These are phyloP conservation scores for Metrosideros polymorpha DNA, from an alignment of 441 rosid species.

Conservation along the genomic window DNA sequence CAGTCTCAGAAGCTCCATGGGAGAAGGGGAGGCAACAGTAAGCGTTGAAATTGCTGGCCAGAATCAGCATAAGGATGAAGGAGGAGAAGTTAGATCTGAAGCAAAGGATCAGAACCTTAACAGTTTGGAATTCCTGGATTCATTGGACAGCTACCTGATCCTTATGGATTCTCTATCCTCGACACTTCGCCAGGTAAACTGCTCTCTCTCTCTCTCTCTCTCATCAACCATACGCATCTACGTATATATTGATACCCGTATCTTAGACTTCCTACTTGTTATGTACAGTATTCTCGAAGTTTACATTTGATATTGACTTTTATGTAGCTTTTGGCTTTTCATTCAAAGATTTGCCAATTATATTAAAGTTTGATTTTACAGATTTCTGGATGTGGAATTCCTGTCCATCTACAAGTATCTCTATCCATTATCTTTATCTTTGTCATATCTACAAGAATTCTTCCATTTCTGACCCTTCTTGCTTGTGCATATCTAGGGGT, in stretches of 20 bases:
- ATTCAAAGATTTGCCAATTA: not conserved
- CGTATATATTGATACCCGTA: not conserved
- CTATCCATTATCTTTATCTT: not conserved
- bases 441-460: not conserved
- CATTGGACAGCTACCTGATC: slow-evolving; percentile 48
- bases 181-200: slow-evolving; percentile 62
- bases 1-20: not conserved
- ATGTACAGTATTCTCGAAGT: not conserved
- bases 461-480: not conserved
- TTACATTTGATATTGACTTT: not conserved
- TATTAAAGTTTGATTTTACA: not conserved
- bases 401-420: not conserved
- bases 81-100: not conserved
- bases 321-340: not conserved
- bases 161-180: slow-evolving; percentile 53
- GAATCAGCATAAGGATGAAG: not conserved
- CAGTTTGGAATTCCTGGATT: slow-evolving; percentile 64
- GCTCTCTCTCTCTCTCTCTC: not conserved
- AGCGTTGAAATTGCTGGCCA: not conserved
- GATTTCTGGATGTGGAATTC: not conserved
- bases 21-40: not conserved
- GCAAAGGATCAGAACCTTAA: not conserved
- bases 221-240: not conserved
- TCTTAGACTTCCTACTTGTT: not conserved
- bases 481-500: slow-evolving; percentile 42